A percentile compares a stretch with the other conserved stretches of the same genome.
Evolutionary conservation across 306 rosid species (phyloP).

Genomic region (Inga oerstediana): DNA sequence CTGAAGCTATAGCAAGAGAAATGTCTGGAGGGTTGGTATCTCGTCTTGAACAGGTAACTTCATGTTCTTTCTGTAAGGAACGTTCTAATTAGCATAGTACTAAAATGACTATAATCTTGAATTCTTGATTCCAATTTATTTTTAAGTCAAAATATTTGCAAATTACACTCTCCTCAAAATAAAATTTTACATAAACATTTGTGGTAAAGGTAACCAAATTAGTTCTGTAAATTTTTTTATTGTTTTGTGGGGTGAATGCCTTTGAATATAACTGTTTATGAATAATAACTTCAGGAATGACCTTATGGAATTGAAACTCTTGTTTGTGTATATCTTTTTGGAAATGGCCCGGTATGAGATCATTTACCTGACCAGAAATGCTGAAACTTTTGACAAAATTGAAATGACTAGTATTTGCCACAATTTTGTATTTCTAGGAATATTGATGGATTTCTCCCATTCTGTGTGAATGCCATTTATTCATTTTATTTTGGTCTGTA

Average conservation of each 20-base stretch:
- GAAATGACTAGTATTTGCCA: neutral
- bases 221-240: neutral
- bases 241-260: neutral
- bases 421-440: neutral
- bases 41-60: slow-evolving; percentile 65
- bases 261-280: neutral
- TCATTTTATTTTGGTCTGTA: slow-evolving; percentile 28
- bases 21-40: slow-evolving; percentile 78
- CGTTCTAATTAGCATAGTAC: neutral
- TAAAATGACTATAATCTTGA: neutral
- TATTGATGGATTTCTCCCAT: neutral
- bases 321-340: neutral
- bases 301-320: neutral
- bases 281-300: neutral
- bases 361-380: neutral
- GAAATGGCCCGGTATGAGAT: neutral
- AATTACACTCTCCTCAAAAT: neutral
- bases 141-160: neutral
- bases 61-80: slow-evolving; percentile 11
- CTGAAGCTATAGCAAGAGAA: slow-evolving; percentile 80
- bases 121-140: neutral
- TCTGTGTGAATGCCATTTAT: slow-evolving; percentile 7
- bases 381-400: neutral
- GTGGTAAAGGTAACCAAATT: neutral
- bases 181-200: slow-evolving; percentile 1